Conservation (phyloP, 768 basidiomycete genomes). For the Baorangia bicolor region DNA sequence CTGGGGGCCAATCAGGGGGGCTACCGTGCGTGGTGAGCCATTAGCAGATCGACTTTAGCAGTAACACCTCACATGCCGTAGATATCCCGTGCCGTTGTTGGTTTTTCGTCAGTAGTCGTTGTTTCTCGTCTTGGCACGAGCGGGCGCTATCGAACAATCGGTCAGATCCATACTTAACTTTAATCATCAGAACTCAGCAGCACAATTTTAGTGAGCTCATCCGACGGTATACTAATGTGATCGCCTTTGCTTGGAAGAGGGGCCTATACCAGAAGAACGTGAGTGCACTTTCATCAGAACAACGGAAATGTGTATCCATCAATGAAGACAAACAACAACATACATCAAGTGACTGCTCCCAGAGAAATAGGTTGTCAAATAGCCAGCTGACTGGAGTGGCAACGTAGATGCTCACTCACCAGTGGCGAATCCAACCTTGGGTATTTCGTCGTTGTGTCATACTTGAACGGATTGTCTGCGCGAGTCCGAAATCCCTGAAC, state of each 20-base stretch:
- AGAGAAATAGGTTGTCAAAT: too few species aligned
- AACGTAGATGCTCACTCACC: too few species aligned
- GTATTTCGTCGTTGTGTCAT: too few species aligned
- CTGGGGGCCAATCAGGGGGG: not conserved
- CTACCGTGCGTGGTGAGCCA: not conserved
- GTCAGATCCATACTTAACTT: not conserved
- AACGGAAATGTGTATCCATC: not conserved
- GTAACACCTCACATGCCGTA: not conserved
- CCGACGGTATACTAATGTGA: fast-evolving
- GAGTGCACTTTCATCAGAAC: not conserved
- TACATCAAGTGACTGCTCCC: too few species aligned
- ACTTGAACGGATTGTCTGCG: too few species aligned
- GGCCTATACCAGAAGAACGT: not conserved
- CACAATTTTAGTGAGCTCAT: not conserved
- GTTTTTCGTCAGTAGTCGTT: not conserved
- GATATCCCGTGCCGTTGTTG: too few species aligned
- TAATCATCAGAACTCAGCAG: not conserved
- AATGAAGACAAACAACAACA: too few species aligned
- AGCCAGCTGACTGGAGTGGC: too few species aligned
- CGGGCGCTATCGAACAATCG: not conserved
- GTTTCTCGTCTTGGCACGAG: not conserved
- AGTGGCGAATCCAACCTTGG: too few species aligned
- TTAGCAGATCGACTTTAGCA: not conserved
- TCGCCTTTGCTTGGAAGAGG: not conserved
- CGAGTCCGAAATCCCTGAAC: too few species aligned